These are phyloP conservation scores for Albatrellus sp. DNA, from an alignment of 1,284 basidiomycete species.

Conservation along the genomic window DNA sequence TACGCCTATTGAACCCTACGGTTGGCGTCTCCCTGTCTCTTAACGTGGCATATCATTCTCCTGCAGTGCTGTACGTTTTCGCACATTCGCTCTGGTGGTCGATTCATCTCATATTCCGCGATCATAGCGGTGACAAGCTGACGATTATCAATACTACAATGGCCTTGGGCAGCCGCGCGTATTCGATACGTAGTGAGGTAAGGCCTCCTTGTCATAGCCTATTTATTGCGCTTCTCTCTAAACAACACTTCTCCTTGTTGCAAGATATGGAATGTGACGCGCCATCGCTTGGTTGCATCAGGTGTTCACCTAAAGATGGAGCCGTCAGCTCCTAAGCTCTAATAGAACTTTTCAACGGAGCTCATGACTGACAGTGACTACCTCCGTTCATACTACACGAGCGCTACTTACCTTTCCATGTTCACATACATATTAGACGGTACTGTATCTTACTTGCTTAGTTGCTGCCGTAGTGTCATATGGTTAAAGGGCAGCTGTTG, in stretches of 20 bases:
- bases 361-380: too few species aligned
- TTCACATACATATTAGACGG: too few species aligned
- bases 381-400: too few species aligned
- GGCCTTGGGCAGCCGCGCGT: constrained; percentile 26
- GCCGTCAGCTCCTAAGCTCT: constrained; percentile 17
- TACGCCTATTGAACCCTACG: constrained; percentile 21
- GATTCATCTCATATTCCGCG: background rate
- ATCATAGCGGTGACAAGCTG: constrained; percentile 31
- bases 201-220: constrained; percentile 2
- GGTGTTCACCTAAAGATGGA: constrained; percentile 45
- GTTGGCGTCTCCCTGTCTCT: constrained; percentile 30
- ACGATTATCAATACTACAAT: constrained; percentile 35
- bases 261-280: constrained; percentile 44
- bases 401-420: too few species aligned
- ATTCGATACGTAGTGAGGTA: constrained; percentile 36
- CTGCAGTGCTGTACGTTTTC: constrained; percentile 29
- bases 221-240: background rate
- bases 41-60: constrained; percentile 39
- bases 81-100: background rate
- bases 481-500: too few species aligned
- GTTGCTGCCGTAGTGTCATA: too few species aligned
- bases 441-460: too few species aligned
- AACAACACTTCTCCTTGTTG: background rate
- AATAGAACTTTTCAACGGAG: background rate
- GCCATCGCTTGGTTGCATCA: constrained; percentile 37